Base-by-base conservation (phyloP, 2,329 filamentous ascomycete species). In the Sarocladium oryzae region DNA sequence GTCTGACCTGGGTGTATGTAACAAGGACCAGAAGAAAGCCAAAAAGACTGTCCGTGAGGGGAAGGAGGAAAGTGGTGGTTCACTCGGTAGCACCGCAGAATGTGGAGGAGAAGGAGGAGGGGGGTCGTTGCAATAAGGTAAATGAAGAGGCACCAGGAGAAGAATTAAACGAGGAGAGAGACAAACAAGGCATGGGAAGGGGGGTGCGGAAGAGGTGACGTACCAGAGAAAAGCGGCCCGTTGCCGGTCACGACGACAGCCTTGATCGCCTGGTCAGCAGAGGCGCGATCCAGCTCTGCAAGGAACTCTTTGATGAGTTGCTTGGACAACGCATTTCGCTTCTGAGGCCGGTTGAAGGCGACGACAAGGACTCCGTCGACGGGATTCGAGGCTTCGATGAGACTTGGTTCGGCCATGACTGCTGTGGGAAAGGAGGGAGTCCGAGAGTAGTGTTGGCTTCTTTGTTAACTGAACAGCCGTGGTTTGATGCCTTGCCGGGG, bases 241-340 rank as follows among this genome's bases (percentile, higher is more conserved):
- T 58, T 61, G 16, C 69, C 70, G 9, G 69, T 66, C 32, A 73
- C 52, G 24, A 72, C 60, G 18, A 73, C 63, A 21, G 59, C 69
- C 33, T 63, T 61, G 40, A 72, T 60, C 3, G 46, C 51, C 10
- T 56, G 49, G 28, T 61, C 58, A 16, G 41, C 54, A 46, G 55
- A 58, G 23, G 51, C 59, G 23, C 38, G 51, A 46, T 46, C 57
- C 32, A 68, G 59, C 49, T 59, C 57, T 9, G 48, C 55, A 15
- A 72, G 59, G 4, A 79, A 63, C 43, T 78, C 68, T 52, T 61
- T 58, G 55, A 79, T 74, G 65, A 81, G 73, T 43, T 63, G 61
- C 51, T 71, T 67, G 2, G 77, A 81, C 52, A 83, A 72, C 9
- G 80, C 78, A 68, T 83, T 84, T 51, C 77, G 70, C 61, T 82